Percentiles rank a stretch among this genome's conserved stretches.
phyloP scores from a whole-genome alignment of 495 filamentous ascomycete genomes.

The Xylona heveae region DNA sequence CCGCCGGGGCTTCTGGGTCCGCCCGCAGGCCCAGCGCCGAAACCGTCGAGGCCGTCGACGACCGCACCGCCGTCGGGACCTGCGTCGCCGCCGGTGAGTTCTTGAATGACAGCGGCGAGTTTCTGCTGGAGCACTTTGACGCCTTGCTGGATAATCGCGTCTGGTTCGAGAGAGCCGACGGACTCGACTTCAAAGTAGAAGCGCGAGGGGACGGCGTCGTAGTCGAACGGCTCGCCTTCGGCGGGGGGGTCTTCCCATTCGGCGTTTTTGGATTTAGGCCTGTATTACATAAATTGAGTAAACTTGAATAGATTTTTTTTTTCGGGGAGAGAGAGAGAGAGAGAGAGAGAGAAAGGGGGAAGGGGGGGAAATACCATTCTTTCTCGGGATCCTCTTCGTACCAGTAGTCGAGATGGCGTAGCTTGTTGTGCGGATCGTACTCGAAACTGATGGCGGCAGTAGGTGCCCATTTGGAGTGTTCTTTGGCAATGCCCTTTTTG shows the following conservation, averaged over 20 bases:
- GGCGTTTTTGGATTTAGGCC: constrained; percentile 72
- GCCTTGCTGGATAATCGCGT: constrained; percentile 68
- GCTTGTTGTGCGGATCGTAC: constrained; percentile 91
- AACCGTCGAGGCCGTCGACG: constrained; percentile 27
- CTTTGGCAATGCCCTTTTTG: constrained; percentile 97
- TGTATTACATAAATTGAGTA: constrained; percentile 13
- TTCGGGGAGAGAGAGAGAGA: neutral
- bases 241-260: constrained; percentile 65
- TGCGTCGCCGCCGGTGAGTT: constrained; percentile 29
- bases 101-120: constrained; percentile 63
- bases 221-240: constrained; percentile 74
- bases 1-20: constrained; percentile 5
- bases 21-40: constrained; percentile 15
- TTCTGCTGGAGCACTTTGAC: constrained; percentile 82
- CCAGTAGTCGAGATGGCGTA: constrained; percentile 79
- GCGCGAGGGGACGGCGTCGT: constrained; percentile 57
- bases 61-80: constrained; percentile 27
- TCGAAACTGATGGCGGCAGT: constrained; percentile 86
- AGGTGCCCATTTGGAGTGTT: constrained; percentile 94
- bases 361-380: constrained; percentile 59
- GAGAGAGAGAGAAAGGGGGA: neutral
- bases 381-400: constrained; percentile 64
- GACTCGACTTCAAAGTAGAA: constrained; percentile 93
- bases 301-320: neutral
- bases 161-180: constrained; percentile 68